phyloP scores from a whole-genome alignment of 495 filamentous ascomycete genomes.

The Aspergillus baeticus region DNA sequence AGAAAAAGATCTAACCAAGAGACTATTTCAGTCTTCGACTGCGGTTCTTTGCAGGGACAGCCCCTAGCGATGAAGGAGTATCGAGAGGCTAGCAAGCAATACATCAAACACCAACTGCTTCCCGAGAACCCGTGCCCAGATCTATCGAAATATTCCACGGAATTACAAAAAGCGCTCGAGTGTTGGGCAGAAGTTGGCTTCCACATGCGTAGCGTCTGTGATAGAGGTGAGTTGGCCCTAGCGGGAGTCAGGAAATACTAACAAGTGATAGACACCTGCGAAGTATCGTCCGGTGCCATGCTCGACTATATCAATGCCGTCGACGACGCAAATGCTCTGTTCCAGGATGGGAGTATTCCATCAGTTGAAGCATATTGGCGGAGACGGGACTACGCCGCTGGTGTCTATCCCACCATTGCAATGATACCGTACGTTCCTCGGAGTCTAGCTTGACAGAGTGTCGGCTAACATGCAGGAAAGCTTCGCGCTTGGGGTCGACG shows the following conservation, averaged over 20 bases:
- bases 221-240: background rate
- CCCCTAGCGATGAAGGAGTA: background rate
- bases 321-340: slow-evolving; percentile 5
- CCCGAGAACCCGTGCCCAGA: background rate
- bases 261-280: background rate
- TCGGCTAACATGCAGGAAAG: background rate
- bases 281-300: background rate
- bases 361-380: slow-evolving; percentile 4
- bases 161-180: slow-evolving; percentile 2
- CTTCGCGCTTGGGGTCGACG: slow-evolving; percentile 1
- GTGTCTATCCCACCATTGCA: slow-evolving; percentile 10
- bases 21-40: slow-evolving; percentile 7
- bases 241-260: background rate
- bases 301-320: slow-evolving; percentile 6
- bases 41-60: background rate
- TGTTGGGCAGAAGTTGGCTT: slow-evolving; percentile 11
- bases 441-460: background rate
- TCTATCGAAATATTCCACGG: background rate
- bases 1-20: background rate
- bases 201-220: slow-evolving; percentile 2
- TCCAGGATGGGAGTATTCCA: background rate
- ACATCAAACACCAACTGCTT: slow-evolving; percentile 1
- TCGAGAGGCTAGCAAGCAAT: slow-evolving; percentile 4
- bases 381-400: slow-evolving; percentile 6
- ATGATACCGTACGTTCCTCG: slow-evolving; percentile 10